Evolutionary conservation across 2,329 filamentous ascomycete species (phyloP).

Genomic region (Tolypocladium nubicola): DNA sequence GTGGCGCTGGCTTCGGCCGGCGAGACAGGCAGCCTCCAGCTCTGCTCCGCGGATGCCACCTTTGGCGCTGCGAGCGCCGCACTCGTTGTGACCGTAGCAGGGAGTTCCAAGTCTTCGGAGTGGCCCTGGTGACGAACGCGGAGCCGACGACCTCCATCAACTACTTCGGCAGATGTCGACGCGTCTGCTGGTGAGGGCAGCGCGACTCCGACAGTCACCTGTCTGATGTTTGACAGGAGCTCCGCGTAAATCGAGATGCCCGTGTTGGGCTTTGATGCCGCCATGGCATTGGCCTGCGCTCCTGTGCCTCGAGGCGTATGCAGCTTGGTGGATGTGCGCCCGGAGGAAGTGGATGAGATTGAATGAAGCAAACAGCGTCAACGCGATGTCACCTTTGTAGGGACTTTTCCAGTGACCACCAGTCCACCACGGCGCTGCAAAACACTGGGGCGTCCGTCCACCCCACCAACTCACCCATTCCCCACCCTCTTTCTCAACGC

Average conservation of each 20-base stretch:
- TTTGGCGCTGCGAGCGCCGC: conserved; percentile 26
- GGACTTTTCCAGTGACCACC: neutral
- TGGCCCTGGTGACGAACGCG: conserved; percentile 35
- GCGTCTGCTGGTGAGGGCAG: conserved; percentile 32
- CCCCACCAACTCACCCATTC: neutral
- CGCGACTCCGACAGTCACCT: conserved; percentile 48
- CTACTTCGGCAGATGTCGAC: conserved; percentile 32
- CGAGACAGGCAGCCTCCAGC: conserved; percentile 43
- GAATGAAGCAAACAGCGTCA: neutral
- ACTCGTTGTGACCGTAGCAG: conserved; percentile 25
- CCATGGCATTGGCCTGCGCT: conserved; percentile 5
- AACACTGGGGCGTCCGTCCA: neutral
- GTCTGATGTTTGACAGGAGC: conserved; percentile 52
- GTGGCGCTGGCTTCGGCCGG: conserved; percentile 10
- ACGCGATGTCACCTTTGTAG: neutral
- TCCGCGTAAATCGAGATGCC: conserved; percentile 48
- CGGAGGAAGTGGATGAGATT: neutral
- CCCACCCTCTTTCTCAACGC: neutral
- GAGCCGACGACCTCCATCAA: conserved; percentile 33
- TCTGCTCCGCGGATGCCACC: conserved; percentile 22
- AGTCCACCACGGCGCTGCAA: neutral
- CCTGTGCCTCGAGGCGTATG: neutral
- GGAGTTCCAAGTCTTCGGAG: conserved; percentile 27
- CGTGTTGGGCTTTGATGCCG: neutral
- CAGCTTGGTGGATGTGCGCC: neutral